phyloP scores from a whole-genome alignment of 139 green algal genomes.

The Chlorokybus atmophyticus region DNA sequence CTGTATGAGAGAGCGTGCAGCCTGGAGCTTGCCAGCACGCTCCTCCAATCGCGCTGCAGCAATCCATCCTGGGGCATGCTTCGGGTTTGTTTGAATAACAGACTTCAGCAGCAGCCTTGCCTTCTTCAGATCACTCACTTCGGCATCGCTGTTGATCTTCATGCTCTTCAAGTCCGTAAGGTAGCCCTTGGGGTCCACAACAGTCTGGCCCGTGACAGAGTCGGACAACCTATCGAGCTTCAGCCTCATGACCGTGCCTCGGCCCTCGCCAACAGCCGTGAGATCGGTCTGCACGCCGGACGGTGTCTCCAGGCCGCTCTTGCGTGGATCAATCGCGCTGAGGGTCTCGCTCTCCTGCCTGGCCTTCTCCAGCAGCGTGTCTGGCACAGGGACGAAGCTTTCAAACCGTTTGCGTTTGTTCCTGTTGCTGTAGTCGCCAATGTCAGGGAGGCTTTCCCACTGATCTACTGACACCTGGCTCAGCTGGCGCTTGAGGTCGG shows the following conservation, averaged over 20 bases:
- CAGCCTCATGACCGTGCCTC: slow-evolving; percentile 71
- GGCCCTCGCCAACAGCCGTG: slow-evolving; percentile 74
- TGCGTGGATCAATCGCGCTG: slow-evolving; percentile 21
- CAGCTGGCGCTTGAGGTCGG: slow-evolving; percentile 88
- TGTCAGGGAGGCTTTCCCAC: slow-evolving; percentile 91
- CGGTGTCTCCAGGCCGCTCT: slow-evolving; percentile 27
- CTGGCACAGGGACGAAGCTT: slow-evolving; percentile 73
- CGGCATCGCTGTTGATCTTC: slow-evolving; percentile 53
- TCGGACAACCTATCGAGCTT: slow-evolving; percentile 91
- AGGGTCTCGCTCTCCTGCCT: slow-evolving; percentile 39
- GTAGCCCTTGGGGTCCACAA: slow-evolving; percentile 97
- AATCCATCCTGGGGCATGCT: slow-evolving; percentile 93
- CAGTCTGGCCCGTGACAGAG: slow-evolving; percentile 78
- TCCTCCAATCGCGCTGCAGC: slow-evolving; percentile 77
- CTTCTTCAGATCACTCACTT: slow-evolving; percentile 97
- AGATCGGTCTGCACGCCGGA: slow-evolving; percentile 58
- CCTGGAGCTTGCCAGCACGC: slow-evolving; percentile 40
- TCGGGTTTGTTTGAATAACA: slow-evolving; percentile 90
- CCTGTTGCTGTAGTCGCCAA: slow-evolving; percentile 95
- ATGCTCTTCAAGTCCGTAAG: slow-evolving; percentile 84
- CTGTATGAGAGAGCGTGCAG: slow-evolving; percentile 49
- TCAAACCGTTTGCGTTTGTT: slow-evolving; percentile 51
- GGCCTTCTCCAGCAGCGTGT: slow-evolving; percentile 71
- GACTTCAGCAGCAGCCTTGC: slow-evolving; percentile 86
- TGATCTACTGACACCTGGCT: slow-evolving; percentile 50